Evolutionary conservation across 352 stramenopile genomes (phyloP).

Genomic region (Phytophthora vignae): DNA sequence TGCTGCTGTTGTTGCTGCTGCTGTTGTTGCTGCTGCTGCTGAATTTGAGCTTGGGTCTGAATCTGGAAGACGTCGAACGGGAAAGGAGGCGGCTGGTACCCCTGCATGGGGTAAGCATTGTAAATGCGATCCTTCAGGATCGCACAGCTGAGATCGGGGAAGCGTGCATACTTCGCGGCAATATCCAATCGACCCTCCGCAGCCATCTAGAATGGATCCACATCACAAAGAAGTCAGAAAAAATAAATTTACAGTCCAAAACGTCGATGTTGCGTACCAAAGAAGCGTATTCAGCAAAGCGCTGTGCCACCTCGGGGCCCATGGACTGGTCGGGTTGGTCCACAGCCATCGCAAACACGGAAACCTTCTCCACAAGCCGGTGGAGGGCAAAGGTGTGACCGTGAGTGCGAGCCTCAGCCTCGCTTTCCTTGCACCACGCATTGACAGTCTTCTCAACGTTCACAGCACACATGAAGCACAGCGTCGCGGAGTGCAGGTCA

Average conservation of each 20-base stretch:
- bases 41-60: constrained; percentile 60
- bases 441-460: constrained; percentile 90
- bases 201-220: constrained; percentile 73
- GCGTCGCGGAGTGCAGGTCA: constrained; percentile 91
- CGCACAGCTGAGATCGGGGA: constrained; percentile 74
- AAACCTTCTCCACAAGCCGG: constrained; percentile 97
- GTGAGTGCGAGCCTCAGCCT: constrained; percentile 74
- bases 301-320: constrained; percentile 84
- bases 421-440: constrained; percentile 92
- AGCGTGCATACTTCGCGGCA: constrained; percentile 93
- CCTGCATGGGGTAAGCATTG: constrained; percentile 78
- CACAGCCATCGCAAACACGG: constrained; percentile 92
- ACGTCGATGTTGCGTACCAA: constrained; percentile 17
- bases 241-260: neutral
- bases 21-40: constrained; percentile 63
- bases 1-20: no score
- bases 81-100: constrained; percentile 84
- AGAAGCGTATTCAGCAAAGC: constrained; percentile 93
- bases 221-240: constrained; percentile 7
- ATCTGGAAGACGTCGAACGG: constrained; percentile 86
- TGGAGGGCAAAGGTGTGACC: constrained; percentile 91
- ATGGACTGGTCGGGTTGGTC: constrained; percentile 88
- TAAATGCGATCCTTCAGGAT: constrained; percentile 91
- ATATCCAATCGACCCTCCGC: constrained; percentile 93
- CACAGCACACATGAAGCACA: constrained; percentile 98